phyloP scores from a whole-genome alignment of 2,329 filamentous ascomycete genomes.

The Botryotinia narcissicola region DNA sequence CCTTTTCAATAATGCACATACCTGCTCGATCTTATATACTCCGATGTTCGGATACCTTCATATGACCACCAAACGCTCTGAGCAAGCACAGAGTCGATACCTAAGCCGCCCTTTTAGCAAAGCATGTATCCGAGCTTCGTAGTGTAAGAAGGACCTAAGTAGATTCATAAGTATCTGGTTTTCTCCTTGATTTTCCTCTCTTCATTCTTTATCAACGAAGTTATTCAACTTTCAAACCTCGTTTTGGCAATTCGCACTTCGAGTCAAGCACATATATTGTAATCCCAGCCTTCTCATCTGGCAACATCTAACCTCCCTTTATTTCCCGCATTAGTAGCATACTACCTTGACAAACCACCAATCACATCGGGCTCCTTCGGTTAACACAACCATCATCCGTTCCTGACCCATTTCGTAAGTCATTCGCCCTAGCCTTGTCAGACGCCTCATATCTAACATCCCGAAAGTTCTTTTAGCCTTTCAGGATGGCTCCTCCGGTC shows the following conservation, averaged over 20 bases:
- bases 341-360: conserved; percentile 17
- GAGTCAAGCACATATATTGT: neutral
- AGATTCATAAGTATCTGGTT: conserved; percentile 11
- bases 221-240: conserved; percentile 3
- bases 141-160: neutral
- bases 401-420: conserved; percentile 24
- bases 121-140: neutral
- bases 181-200: neutral
- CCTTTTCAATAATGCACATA: conserved; percentile 1
- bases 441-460: conserved; percentile 14
- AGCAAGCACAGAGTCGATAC: neutral
- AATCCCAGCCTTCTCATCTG: conserved; percentile 1
- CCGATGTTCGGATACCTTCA: conserved; percentile 3
- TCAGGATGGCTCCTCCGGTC: conserved; percentile 21
- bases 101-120: conserved; percentile 10
- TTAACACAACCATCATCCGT: conserved; percentile 25
- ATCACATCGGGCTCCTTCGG: conserved; percentile 27
- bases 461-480: conserved; percentile 19
- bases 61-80: conserved; percentile 6
- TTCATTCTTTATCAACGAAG: conserved; percentile 2
- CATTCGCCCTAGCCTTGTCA: neutral
- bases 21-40: neutral
- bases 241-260: neutral
- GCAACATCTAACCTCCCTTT: neutral
- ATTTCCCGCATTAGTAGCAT: neutral